Base-by-base conservation (phyloP, 768 basidiomycete genomes). In the Suillus americanus region DNA sequence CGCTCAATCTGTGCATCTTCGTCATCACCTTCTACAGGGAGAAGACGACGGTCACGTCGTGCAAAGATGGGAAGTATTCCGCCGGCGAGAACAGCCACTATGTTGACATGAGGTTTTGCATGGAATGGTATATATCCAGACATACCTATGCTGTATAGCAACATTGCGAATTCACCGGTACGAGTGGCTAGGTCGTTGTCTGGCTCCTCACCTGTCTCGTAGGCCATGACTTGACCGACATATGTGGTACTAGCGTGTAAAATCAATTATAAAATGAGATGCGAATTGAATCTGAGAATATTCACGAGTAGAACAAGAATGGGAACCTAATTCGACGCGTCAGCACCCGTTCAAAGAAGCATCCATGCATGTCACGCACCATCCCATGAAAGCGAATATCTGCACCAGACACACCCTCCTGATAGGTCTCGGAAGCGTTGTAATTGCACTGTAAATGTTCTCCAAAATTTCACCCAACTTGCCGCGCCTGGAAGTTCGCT, bases 301-400 rank as follows among this genome's bases (percentile, higher is more conserved):
- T 87, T 63, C 75, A 91, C 91, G 92, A 86, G 70, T 94, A 95
- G 77, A 98, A 97, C 46, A 97, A 81, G 81, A 95, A 98, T 1
- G 96, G 96, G 72, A 98, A 98, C 94, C 91, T 91, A 51, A 14
- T 48, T 25, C 54, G 63, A 33, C 33, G 61, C 25, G 69, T 60
- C 56, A 70, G 46, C 48, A 63, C 20, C 35, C 12, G 28, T 56
- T 48, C 54, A 51, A 50, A 51, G 30, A 50, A 62, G 25, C 43
- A 20, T 56, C 53, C 14, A 51, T 14, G 0, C 14, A 51, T 14
- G 0, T 13, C 28, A 78, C 86, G 35, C 69, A 90, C 93, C 96
- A 98, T 68, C 94, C 95, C 94, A 97, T 97, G 74, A 97, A 98
- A 2, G 96, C 95, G 73, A 94, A 96, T 20, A 98, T 77, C 72